Evolutionary conservation across 257 asterid genomes (phyloP), one percentile per base, ranked within the genome.

Genomic region (Salvia miltiorrhiza): DNA sequence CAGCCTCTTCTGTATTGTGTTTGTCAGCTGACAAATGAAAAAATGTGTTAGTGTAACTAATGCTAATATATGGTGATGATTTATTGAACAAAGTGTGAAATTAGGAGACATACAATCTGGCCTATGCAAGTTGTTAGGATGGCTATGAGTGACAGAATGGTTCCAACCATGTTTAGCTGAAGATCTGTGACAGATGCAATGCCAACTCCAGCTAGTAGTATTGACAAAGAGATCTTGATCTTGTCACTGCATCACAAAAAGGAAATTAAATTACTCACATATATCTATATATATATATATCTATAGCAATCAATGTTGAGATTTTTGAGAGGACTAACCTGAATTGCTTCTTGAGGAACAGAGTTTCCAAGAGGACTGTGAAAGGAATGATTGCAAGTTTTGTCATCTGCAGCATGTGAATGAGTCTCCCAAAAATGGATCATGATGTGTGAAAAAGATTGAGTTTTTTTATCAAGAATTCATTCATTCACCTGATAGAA

Each of bases 341-440:
- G 86, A 92, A 92, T 49, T 89, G 96, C 73, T 89, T 92, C 37
- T 85, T 85, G 73, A 92, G 67, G 89, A 87, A 89, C 48, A 92
- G 37, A 23, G 98, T 92, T 72, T 92, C 98, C 45, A 92, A 37
- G 23, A 92, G 48, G 47, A 92, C 92, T 3, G 98, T 92, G 81
- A 92, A 92, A 64, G 98, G 98, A 80, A 92, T 92, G 40, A 92
- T 89, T 73, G 98, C 98, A 49, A 92, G 90, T 73, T 92, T 92
- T 57, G 98, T 92, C 98, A 92, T 90, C 97, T 90, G 92, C 10
- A 39, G 28, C 16, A 6, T 8, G 23, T 14, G 1, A 33, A 32
- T 4, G 17, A 56, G 19, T 19, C 4, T 20, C 57, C 13, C 14
- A n/a, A 9, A 12, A 43, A 30, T 30, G 35, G 4, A 35, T 7